Evolutionary conservation across 176 grass and related monocot species (phyloP).

Genomic region (Hordeum marinum): DNA sequence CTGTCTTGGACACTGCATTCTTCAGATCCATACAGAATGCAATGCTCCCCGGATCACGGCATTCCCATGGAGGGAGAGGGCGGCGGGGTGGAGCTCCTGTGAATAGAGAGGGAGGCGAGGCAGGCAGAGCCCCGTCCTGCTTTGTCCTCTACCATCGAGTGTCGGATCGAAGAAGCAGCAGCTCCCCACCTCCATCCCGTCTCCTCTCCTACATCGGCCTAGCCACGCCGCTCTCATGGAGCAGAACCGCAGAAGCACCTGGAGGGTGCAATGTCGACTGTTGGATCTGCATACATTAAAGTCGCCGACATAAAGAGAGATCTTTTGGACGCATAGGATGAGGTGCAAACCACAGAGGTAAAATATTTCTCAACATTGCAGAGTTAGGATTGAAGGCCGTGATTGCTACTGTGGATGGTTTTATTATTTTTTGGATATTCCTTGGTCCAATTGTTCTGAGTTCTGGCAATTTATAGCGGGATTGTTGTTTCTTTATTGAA

Average conservation of each 20-base stretch:
- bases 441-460: constrained; percentile 17
- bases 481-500: constrained; percentile 25
- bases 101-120: too few relatives aligned
- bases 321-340: constrained; percentile 43
- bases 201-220: too few relatives aligned
- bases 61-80: too few relatives aligned
- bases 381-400: constrained; percentile 26
- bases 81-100: too few relatives aligned
- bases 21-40: too few relatives aligned
- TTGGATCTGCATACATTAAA: constrained; percentile 31
- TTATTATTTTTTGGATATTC: constrained; percentile 22
- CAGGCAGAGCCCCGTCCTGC: too few relatives aligned
- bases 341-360: constrained; percentile 50
- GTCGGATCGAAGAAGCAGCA: too few relatives aligned
- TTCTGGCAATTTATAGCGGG: constrained; percentile 27
- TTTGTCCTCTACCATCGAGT: too few relatives aligned
- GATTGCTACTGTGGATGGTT: constrained; percentile 31
- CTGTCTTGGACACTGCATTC: not conserved
- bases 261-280: constrained; percentile 30
- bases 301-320: constrained; percentile 37
- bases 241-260: too few relatives aligned
- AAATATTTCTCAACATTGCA: too few relatives aligned
- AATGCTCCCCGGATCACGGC: not conserved
- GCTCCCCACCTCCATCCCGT: too few relatives aligned
- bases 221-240: too few relatives aligned